These are phyloP conservation scores for Penicillium sp. DNA, from an alignment of 2,329 filamentous ascomycete species.

Conservation along the genomic window DNA sequence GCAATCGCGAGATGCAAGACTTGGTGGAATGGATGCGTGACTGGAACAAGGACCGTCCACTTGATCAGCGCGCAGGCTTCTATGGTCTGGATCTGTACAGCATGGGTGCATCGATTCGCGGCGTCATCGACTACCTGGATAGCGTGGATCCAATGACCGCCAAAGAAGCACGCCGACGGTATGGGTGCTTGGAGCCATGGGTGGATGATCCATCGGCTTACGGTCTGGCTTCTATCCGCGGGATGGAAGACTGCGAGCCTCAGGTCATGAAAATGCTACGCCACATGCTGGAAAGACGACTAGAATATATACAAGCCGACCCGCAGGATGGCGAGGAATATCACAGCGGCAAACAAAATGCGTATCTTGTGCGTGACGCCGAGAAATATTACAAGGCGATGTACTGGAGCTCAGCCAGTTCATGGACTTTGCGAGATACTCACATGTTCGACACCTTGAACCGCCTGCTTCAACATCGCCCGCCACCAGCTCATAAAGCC, in stretches of 20 bases:
- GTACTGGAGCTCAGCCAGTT: constrained; percentile 46
- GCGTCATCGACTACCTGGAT: constrained; percentile 48
- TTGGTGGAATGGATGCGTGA: constrained; percentile 50
- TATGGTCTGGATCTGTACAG: constrained; percentile 51
- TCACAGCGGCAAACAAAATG: constrained; percentile 49
- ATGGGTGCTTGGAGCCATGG: constrained; percentile 47
- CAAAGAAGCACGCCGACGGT: constrained; percentile 42
- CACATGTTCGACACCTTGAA: constrained; percentile 49
- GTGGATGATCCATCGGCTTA: constrained; percentile 47
- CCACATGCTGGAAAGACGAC: constrained; percentile 40
- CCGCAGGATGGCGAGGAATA: constrained; percentile 43
- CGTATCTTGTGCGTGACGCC: constrained; percentile 45
- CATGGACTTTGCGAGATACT: constrained; percentile 49
- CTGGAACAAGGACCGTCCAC: constrained; percentile 35
- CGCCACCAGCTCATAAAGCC: constrained; percentile 37
- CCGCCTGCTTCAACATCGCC: constrained; percentile 42
- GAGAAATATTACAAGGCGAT: constrained; percentile 50
- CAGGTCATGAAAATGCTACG: constrained; percentile 44
- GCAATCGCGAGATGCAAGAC: constrained; percentile 48
- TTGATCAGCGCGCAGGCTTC: constrained; percentile 37
- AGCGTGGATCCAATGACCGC: constrained; percentile 42
- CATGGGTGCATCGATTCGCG: constrained; percentile 44
- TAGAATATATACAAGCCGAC: constrained; percentile 36
- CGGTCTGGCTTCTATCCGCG: constrained; percentile 40
- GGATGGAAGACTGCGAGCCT: constrained; percentile 44